Conservation (phyloP, 345 rosid species). For the Adansonia digitata region DNA sequence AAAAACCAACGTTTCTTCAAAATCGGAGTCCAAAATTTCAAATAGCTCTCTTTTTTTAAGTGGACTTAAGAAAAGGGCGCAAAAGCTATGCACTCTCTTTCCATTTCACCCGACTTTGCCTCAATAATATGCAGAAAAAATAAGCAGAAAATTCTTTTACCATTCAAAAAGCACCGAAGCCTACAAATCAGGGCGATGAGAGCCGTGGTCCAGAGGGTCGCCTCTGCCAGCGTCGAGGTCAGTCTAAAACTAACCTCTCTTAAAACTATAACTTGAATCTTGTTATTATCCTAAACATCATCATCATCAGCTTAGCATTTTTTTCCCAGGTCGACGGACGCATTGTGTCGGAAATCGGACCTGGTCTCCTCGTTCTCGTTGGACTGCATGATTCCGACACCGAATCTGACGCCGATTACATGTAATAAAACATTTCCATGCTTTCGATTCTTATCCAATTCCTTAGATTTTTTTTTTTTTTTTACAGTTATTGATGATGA, state of each 20-base stretch:
- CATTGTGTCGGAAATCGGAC: slow-evolving; percentile 75
- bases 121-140: background rate
- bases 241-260: background rate
- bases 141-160: background rate
- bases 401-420: slow-evolving; percentile 70
- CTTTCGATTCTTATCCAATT: background rate
- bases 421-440: slow-evolving; percentile 29
- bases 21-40: too few relatives aligned
- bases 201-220: slow-evolving; percentile 78
- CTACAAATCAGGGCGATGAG: slow-evolving; percentile 64
- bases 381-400: slow-evolving; percentile 81
- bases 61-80: background rate
- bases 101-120: background rate
- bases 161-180: slow-evolving; percentile 1
- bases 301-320: background rate
- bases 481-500: background rate
- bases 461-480: background rate
- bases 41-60: too few relatives aligned
- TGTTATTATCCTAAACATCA: too few relatives aligned
- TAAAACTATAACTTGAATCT: background rate
- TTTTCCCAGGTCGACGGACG: slow-evolving; percentile 60
- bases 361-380: slow-evolving; percentile 75
- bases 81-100: background rate
- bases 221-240: slow-evolving; percentile 61
- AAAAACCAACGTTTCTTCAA: too few relatives aligned